A percentile compares a stretch with the other conserved stretches of the same genome.
Evolutionary conservation across 1,284 basidiomycete species (phyloP).

Genomic region (Cryptococcus sp.): DNA sequence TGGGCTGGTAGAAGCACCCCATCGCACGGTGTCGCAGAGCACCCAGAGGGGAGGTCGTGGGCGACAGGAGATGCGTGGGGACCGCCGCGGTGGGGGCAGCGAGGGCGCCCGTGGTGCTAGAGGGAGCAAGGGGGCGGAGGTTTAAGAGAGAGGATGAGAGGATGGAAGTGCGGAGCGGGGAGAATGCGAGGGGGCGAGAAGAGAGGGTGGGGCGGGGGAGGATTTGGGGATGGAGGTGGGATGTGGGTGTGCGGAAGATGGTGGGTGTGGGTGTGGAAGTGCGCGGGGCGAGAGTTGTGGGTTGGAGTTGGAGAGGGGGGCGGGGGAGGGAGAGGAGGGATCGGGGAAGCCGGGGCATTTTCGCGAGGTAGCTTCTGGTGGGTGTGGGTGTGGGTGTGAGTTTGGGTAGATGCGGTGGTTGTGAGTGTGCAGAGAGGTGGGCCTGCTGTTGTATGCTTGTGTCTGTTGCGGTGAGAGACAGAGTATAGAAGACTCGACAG

Average conservation of each 20-base stretch:
- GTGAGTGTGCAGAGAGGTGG: background rate
- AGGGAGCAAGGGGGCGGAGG: background rate
- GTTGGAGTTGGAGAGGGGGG: background rate
- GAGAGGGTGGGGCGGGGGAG: too few species aligned
- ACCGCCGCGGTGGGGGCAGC: too few species aligned
- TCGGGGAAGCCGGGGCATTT: slow-evolving; percentile 18
- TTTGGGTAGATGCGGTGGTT: too few species aligned
- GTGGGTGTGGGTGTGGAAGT: too few species aligned
- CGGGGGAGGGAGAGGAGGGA: background rate
- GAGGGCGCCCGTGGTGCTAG: too few species aligned
- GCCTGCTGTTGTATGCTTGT: background rate
- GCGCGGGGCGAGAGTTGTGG: background rate
- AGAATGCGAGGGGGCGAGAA: slow-evolving; percentile 1
- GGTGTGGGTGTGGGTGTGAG: too few species aligned
- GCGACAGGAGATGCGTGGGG: background rate
- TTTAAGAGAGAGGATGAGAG: slow-evolving; percentile 6
- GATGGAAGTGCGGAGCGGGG: background rate
- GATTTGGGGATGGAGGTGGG: too few species aligned
- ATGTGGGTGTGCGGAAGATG: too few species aligned
- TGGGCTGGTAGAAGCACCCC: slow-evolving; percentile 82
- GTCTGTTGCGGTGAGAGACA: slow-evolving; percentile 1
- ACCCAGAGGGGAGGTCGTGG: slow-evolving; percentile 8
- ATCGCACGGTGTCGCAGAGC: slow-evolving; percentile 25
- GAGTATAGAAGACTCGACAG: background rate
- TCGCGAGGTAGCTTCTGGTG: too few species aligned